Base-by-base conservation (phyloP, 2,329 filamentous ascomycete genomes). In the Penicillium glabrum region DNA sequence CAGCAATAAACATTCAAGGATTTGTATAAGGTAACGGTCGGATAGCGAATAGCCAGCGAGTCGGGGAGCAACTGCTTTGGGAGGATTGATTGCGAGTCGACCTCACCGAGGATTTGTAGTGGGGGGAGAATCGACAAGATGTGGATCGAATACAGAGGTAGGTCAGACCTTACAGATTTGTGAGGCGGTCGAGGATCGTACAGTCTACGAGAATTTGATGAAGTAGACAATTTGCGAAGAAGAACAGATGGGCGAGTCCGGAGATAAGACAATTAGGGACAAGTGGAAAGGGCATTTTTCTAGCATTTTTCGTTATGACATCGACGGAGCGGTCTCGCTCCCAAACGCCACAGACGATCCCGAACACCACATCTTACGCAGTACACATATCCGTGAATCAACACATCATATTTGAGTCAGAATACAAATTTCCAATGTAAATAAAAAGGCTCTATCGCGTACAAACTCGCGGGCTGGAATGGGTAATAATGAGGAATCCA, bases 261-360 rank as follows among this genome's bases (percentile, higher is more conserved):
- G 16, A 50, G 35, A 21, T 48, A 49, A 37, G 24, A 31, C 21
- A 27, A 46, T 26, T 33, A 46, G 47, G 45, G 45, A 35, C 21
- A 44, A 53, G 50, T 33, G 47, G 39, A 31, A 54, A 39, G 14
- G 21, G 33, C 8, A 21, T 41, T 41, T 41, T 41, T 29, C 21
- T 33, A 23, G 53, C 49, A 58, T 60, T 62, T 64, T 65, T 59
- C 37, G 29, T 51, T 60, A 67, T 67, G 65, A 67, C 63, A 67
- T 66, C 64, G 63, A 60, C 55, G 61, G 61, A 64, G 59, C 57
- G 56, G 63, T 63, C 57, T 58, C 56, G 53, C 57, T 56, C 56
- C 44, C 46, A 61, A 41, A 64, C 63, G 63, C 63, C 63, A 67
- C 63, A 60, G 19, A 46, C 56, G 55, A 57, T 58, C 57, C 27